A percentile compares a stretch with the other conserved stretches of the same genome.
Evolutionary conservation across 768 basidiomycete species (phyloP).

Genomic region (Dacryopinax primogenitus): DNA sequence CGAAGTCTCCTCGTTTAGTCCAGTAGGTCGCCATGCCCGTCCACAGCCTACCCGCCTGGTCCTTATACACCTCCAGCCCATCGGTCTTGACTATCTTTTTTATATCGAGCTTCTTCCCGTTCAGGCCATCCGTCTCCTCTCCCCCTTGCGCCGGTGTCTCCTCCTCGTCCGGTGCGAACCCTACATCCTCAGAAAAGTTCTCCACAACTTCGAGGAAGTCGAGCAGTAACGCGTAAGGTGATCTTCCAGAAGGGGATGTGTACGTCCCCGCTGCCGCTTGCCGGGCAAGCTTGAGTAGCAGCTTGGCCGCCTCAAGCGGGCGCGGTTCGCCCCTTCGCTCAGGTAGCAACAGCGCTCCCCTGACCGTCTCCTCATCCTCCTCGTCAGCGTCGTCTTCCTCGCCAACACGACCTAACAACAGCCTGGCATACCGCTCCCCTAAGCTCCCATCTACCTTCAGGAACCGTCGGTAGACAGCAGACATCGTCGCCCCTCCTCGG

Average conservation of each 20-base stretch:
- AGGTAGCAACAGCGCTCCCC: conserved; percentile 12
- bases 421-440: conserved; percentile 61
- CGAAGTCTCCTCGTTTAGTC: conserved; percentile 95
- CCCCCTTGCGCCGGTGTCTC: conserved; percentile 48
- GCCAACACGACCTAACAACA: conserved; percentile 37
- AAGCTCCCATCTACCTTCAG: conserved; percentile 66
- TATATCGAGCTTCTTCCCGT: conserved; percentile 61
- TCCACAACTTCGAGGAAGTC: conserved; percentile 91
- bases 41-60: conserved; percentile 94
- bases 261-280: conserved; percentile 76
- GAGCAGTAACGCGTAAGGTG: conserved; percentile 83
- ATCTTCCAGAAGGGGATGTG: conserved; percentile 80
- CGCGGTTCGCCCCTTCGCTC: conserved; percentile 42
- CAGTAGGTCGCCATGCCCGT: conserved; percentile 94
- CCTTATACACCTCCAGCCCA: conserved; percentile 80
- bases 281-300: conserved; percentile 69
- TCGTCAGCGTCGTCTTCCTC: background rate
- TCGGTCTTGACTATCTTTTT: conserved; percentile 75
- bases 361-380: background rate
- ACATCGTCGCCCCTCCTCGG: conserved; percentile 64
- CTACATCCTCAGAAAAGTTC: conserved; percentile 81
- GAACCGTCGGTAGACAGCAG: conserved; percentile 78
- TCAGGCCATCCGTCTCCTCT: conserved; percentile 21
- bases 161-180: conserved; percentile 55
- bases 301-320: conserved; percentile 87